Evolutionary conservation across 129 eudicot species (phyloP), one percentile per base, ranked within the genome.

Genomic region (Pittosporum tobira): DNA sequence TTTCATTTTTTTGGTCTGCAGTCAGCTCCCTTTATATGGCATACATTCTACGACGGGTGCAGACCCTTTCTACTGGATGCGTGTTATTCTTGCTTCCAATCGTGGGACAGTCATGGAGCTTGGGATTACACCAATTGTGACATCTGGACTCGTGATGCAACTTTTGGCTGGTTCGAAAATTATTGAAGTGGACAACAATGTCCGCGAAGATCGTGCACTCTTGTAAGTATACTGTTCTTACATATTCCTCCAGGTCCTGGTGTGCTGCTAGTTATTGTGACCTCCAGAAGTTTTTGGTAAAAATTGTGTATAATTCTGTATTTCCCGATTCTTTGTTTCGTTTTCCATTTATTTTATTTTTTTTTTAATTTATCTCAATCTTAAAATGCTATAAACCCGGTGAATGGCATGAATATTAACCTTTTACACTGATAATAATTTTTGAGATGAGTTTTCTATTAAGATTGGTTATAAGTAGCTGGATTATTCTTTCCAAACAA

Each of bases 11-110:
- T 68, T 77, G 75, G 83, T 81, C 11, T 77, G 81, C 66, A 82
- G 88, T 57, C 81, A 82, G 65, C 84, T 82, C 51, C 88, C 88
- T 6, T 45, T 82, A 55, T 82, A 82, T 74, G 88, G 88, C 48
- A 78, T 77, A 59, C 84, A 77, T 52, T 77, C 84, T 0, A 78
- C 71, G 16, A 77, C 84, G 2, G 81, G 81, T 23, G 82, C 76
- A 36, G 88, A 82, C 25, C 88, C 84, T 3, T 78, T 82, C 59
- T 78, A 82, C 61, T 82, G 79, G 81, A 78, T 82, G 84, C 81
- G 88, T 48, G 76, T 74, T 26, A 77, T 74, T 34, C 76, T 82
- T 18, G 84, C 88, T 48, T 78, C 88, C 2, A 82, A 59, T 42
- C 78, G 80, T 45, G 80, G 81, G 13, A 79, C 77, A 45, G 84